Evolutionary conservation across 768 basidiomycete genomes (phyloP).

Genomic region (Auriscalpium microsporum): DNA sequence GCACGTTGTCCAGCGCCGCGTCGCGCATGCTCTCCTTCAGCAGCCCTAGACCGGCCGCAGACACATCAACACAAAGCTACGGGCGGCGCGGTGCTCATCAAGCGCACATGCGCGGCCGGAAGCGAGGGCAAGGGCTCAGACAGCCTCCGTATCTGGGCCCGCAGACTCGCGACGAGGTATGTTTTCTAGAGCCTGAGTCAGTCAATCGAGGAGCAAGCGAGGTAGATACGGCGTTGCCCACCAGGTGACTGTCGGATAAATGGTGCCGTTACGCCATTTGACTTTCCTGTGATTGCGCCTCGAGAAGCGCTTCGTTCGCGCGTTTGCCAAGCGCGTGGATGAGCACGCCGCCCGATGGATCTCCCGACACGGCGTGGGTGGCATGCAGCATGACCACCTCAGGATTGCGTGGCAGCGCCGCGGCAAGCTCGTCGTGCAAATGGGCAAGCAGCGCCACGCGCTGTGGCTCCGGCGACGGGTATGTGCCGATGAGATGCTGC

Average conservation of each 20-base stretch:
- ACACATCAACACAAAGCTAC: constrained; percentile 4
- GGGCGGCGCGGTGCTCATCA: constrained; percentile 22
- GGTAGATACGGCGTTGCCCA: constrained; percentile 7
- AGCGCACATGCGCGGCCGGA: constrained; percentile 28
- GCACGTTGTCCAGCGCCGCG: constrained; percentile 21
- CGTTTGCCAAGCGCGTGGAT: constrained; percentile 46
- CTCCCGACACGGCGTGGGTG: constrained; percentile 23
- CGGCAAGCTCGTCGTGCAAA: constrained; percentile 33
- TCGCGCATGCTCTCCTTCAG: constrained; percentile 11
- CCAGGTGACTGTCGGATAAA: constrained; percentile 24
- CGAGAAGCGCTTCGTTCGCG: constrained; percentile 42
- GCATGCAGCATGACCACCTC: constrained; percentile 32
- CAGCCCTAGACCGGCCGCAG: background rate
- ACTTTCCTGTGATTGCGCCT: constrained; percentile 16
- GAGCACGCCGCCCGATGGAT: constrained; percentile 38
- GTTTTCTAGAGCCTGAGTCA: constrained; percentile 31
- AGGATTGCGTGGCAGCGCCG: constrained; percentile 29
- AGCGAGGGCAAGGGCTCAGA: constrained; percentile 18
- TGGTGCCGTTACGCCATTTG: constrained; percentile 12
- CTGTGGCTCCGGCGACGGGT: constrained; percentile 34
- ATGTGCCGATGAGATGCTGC: constrained; percentile 33
- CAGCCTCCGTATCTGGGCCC: constrained; percentile 19
- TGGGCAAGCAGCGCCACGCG: constrained; percentile 34
- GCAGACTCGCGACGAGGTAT: constrained; percentile 44
- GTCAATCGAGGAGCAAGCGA: background rate